Base-by-base conservation (phyloP, 257 asterid species). In the Linderniella brevidens region DNA sequence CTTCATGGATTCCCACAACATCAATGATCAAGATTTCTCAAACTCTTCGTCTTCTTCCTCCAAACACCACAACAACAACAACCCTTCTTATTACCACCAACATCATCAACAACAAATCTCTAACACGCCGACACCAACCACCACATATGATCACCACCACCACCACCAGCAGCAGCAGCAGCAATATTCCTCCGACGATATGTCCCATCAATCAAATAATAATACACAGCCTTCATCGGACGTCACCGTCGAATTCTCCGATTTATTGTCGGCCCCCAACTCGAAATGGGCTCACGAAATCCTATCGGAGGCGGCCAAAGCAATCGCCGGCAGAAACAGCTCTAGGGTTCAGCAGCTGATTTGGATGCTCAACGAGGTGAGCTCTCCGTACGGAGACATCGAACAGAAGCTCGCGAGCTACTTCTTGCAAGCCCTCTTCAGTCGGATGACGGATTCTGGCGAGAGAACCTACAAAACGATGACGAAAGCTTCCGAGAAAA, bases 341-440 rank as follows among this genome's bases (percentile, higher is more conserved):
- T 17, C 64, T 0, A 61, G 95, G 0, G 72, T 72, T 15, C 97
- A 88, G 17, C 93, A 88, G 37, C 84, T 88, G 0, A 80, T 88
- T 78, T 88, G 97, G 97, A 78, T 88, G 93, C 81, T 88, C 19
- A 88, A 88, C 37, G 97, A 88, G 71, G 66, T 88, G 0, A 58
- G 90, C 10, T 88, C 95, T 0, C 86, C 95, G 0, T 88, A 80
- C 36, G 97, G 97, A 0, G 95, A 88, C 16, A 59, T 58, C 14
- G 95, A 88, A 17, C 97, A 88, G 45, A 84, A 81, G 64, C 65
- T 88, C 0, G 86, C 86, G 3, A 72, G 86, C 0, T 88, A 88
- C 44, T 88, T 88, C 19, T 74, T 88, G 7, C 97, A 80, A 11
- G 95, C 90, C 0, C 53, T 88, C 46, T 78, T 84, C 53, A 64